Evolutionary conservation across 192 early-diverging fungal species (phyloP).

Genomic region (Dissophora ornata): DNA sequence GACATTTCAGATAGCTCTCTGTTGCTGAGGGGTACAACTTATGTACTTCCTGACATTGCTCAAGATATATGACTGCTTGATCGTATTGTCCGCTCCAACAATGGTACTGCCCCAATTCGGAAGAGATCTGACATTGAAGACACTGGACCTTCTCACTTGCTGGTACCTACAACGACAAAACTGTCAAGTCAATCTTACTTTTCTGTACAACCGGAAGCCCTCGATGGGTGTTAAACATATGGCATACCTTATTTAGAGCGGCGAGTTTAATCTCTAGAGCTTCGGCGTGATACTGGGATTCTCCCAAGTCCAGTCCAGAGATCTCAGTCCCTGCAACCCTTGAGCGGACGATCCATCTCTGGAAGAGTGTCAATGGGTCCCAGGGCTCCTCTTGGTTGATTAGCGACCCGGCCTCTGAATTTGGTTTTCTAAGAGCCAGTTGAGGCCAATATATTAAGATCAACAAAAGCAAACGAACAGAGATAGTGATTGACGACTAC

Average conservation of each 20-base stretch:
- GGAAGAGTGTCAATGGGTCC: conserved; percentile 46
- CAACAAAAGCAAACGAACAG: background rate
- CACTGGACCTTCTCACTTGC: background rate
- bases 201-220: no score
- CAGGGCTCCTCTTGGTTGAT: conserved; percentile 22
- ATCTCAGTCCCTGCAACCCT: conserved; percentile 26
- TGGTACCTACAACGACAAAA: background rate
- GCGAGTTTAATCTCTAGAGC: conserved; percentile 23
- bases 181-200: background rate
- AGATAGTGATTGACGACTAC: no score
- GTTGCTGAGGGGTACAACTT: background rate
- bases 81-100: conserved; percentile 36
- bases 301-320: conserved; percentile 47
- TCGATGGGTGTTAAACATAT: background rate
- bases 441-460: background rate
- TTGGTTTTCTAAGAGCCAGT: conserved; percentile 18
- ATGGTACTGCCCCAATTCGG: conserved; percentile 41
- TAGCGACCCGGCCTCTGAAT: conserved; percentile 6
- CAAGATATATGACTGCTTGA: conserved; percentile 10
- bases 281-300: conserved; percentile 21
- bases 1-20: conserved; percentile 7
- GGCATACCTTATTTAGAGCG: conserved; percentile 11
- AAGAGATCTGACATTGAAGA: conserved; percentile 35
- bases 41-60: conserved; percentile 22
- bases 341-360: conserved; percentile 42